Percentiles rank a stretch among this genome's conserved stretches.
Conservation (phyloP, 1,284 basidiomycete genomes). For the Apiotrichum veenhuisii region DNA sequence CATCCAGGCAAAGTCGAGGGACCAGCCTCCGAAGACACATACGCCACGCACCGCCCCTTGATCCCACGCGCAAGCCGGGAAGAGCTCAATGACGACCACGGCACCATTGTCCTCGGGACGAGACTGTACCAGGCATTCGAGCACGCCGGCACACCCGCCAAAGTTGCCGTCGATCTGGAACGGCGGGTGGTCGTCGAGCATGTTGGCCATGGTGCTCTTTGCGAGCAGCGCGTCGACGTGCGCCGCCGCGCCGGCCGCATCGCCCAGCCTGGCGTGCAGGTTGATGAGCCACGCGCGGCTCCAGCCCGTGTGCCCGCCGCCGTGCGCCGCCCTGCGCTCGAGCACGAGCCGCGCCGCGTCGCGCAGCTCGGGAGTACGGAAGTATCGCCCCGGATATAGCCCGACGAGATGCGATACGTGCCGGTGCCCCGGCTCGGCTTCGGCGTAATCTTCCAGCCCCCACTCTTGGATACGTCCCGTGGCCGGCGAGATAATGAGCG, state of each 20-base stretch:
- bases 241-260: not conserved
- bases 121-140: slow-evolving; percentile 13
- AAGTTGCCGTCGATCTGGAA: slow-evolving; percentile 20
- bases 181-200: slow-evolving; percentile 13
- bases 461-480: slow-evolving; percentile 11
- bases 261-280: slow-evolving; percentile 9
- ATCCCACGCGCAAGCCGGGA: slow-evolving; percentile 5
- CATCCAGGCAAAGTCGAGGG: not conserved
- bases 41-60: not conserved
- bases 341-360: not conserved
- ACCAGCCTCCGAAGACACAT: not conserved
- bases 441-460: slow-evolving; percentile 2
- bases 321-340: not conserved
- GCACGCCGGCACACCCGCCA: slow-evolving; percentile 7
- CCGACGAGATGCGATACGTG: slow-evolving; percentile 12
- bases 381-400: slow-evolving; percentile 8
- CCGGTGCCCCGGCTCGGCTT: slow-evolving; percentile 9
- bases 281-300: slow-evolving; percentile 9
- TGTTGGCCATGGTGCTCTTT: slow-evolving; percentile 9
- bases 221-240: not conserved
- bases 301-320: slow-evolving; percentile 11
- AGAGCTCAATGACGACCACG: not conserved
- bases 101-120: not conserved
- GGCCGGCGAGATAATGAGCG: not conserved
- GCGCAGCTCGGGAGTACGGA: not conserved